Evolutionary conservation across 768 basidiomycete genomes (phyloP).

Genomic region (Kwoniella dejecticola): DNA sequence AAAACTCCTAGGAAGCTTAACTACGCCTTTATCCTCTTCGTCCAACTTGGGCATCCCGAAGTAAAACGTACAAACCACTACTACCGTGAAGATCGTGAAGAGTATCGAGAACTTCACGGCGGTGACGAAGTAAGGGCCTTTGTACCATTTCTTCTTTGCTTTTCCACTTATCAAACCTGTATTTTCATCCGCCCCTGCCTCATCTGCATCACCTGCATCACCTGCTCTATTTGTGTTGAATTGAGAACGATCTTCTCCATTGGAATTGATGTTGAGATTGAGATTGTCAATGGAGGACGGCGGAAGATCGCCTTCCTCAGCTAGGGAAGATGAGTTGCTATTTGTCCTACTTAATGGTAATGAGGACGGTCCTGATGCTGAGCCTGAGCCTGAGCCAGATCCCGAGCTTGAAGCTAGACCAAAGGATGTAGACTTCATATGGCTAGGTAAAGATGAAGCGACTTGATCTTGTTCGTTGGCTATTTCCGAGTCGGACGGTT

Average conservation of each 20-base stretch:
- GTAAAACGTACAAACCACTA: slow-evolving; percentile 78
- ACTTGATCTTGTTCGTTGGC: not conserved
- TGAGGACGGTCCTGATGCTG: not conserved
- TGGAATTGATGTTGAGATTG: too few species aligned
- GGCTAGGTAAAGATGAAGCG: not conserved
- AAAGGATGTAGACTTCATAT: not conserved
- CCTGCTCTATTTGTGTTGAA: not conserved
- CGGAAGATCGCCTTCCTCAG: not conserved
- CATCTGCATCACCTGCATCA: not conserved
- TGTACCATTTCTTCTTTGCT: slow-evolving; percentile 39
- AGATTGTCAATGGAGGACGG: not conserved
- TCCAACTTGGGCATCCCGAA: slow-evolving; percentile 76
- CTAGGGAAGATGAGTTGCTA: not conserved
- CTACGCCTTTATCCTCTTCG: slow-evolving; percentile 73
- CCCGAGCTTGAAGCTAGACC: too few species aligned
- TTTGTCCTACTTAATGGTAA: not conserved
- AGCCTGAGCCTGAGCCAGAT: too few species aligned
- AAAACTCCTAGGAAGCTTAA: slow-evolving; percentile 87
- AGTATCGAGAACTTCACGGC: slow-evolving; percentile 79
- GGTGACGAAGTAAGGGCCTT: slow-evolving; percentile 70
- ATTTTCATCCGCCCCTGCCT: not conserved
- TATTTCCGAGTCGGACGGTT: too few species aligned
- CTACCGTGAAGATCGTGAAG: slow-evolving; percentile 68
- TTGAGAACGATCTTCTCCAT: not conserved
- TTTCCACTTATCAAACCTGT: not conserved